phyloP scores from a whole-genome alignment of 805 yeast species.

The Maudiozyma barnettii region DNA sequence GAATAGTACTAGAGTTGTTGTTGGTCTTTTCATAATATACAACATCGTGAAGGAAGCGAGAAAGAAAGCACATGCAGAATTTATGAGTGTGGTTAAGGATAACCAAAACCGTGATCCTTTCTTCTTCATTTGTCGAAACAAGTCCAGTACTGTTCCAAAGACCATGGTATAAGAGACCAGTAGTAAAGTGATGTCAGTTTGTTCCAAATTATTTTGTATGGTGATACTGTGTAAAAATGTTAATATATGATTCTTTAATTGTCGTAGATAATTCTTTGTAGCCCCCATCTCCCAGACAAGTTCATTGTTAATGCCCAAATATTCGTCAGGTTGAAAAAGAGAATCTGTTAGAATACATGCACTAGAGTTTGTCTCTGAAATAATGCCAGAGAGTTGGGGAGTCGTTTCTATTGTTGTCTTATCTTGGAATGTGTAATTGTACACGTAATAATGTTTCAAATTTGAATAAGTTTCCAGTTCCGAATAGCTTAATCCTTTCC shows the following conservation, averaged over 20 bases:
- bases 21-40: slow-evolving; percentile 44
- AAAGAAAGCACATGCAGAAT: slow-evolving; percentile 75
- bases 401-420: slow-evolving; percentile 5
- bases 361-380: slow-evolving; percentile 14
- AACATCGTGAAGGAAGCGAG: slow-evolving; percentile 62
- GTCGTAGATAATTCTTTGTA: slow-evolving; percentile 1
- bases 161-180: slow-evolving; percentile 74
- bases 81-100: slow-evolving; percentile 66
- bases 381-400: slow-evolving; percentile 22
- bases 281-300: slow-evolving; percentile 45
- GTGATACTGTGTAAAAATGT: background rate
- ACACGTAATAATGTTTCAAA: slow-evolving; percentile 23
- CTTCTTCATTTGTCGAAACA: slow-evolving; percentile 64
- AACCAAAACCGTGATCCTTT: slow-evolving; percentile 85
- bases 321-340: slow-evolving; percentile 13
- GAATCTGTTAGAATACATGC: slow-evolving; percentile 18
- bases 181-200: slow-evolving; percentile 65
- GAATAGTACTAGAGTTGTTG: slow-evolving; percentile 63
- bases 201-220: slow-evolving; percentile 34
- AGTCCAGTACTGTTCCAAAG: slow-evolving; percentile 68
- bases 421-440: slow-evolving; percentile 20
- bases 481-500: slow-evolving; percentile 4
- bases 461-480: slow-evolving; percentile 8
- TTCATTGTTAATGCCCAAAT: slow-evolving; percentile 31
- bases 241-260: slow-evolving; percentile 1